Evolutionary conservation across 129 eudicot species (phyloP), one percentile per base, ranked within the genome.

Genomic region (Gnaphalium uliginosum): DNA sequence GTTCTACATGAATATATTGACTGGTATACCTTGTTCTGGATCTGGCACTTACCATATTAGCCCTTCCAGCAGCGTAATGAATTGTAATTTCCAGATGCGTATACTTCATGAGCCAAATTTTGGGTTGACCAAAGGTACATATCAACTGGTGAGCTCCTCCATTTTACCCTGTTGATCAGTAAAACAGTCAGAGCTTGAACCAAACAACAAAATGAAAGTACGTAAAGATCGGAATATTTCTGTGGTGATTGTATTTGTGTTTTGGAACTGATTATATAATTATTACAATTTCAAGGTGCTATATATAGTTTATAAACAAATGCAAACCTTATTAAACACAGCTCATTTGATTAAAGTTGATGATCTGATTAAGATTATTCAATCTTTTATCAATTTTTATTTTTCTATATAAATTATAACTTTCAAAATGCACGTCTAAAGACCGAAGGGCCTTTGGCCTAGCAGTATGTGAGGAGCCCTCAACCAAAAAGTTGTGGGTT

Each of bases 81-180:
- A 39, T 9, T 39, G 46, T 39, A 39, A 39, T n/a, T 30, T 71
- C 56, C 18, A 29, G 68, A 56, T 39, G 46, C 46, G 13, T 29
- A 37, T 51, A 24, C 21, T 59, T 29, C 37, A 61, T 26, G 43
- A 27, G 24, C 57, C 27, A 48, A 63, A 30, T 27, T 21, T 66
- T 77, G 70, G 65, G 54, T 43, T 69, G 69, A 54, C 43, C 63
- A 70, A 48, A 25, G 27, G 37, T 10, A 66, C 0, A 13, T 65
- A 10, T 86, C 75, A 92, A 46, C 83, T 79, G 22, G 87, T 80
- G 48, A 92, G 92, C 65, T 92, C 97, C 82, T 92, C 97, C 97
- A 92, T 92, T 83, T 81, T 72, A 48, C 97, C 96, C 97, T 89
- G 83, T 53, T 53, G 46, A 78, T 56, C 70, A 76, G 33, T 39